Evolutionary conservation across 306 rosid species (phyloP).

Genomic region (Casuarina equisetifolia): DNA sequence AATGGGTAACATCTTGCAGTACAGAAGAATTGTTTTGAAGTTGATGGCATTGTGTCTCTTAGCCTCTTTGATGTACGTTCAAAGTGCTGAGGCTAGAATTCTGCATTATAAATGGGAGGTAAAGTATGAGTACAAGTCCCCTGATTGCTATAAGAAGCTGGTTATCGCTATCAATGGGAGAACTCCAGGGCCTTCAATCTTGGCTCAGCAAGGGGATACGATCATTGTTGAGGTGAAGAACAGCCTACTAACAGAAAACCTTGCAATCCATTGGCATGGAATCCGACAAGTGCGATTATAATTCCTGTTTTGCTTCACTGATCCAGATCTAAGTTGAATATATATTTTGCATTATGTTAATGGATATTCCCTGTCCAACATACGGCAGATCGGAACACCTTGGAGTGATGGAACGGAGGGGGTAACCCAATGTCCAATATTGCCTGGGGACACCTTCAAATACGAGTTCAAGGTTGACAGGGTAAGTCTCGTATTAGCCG

Average conservation of each 20-base stretch:
- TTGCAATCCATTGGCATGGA: constrained; percentile 94
- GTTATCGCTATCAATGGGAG: constrained; percentile 69
- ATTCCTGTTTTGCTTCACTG: background rate
- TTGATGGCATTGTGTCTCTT: constrained; percentile 35
- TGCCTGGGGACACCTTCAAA: constrained; percentile 75
- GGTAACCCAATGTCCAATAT: constrained; percentile 74
- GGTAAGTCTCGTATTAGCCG: constrained; percentile 38
- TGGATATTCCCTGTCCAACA: background rate
- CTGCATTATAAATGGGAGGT: constrained; percentile 69
- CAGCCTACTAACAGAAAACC: constrained; percentile 61
- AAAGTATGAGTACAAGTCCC: constrained; percentile 66
- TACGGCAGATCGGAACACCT: constrained; percentile 73
- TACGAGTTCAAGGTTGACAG: constrained; percentile 82
- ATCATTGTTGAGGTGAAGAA: constrained; percentile 69
- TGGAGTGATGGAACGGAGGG: constrained; percentile 98
- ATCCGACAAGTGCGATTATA: constrained; percentile 59
- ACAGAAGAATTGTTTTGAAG: background rate
- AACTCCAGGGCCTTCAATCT: constrained; percentile 82
- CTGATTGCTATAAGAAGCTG: constrained; percentile 74
- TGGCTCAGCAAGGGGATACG: constrained; percentile 76
- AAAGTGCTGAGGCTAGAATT: constrained; percentile 46
- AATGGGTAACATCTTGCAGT: background rate
- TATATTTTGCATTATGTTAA: background rate
- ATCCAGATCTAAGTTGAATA: too few species aligned
- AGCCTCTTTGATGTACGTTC: constrained; percentile 18